Base-by-base conservation (phyloP, 1,139 yeast species). In the Geotrichum reessii region DNA sequence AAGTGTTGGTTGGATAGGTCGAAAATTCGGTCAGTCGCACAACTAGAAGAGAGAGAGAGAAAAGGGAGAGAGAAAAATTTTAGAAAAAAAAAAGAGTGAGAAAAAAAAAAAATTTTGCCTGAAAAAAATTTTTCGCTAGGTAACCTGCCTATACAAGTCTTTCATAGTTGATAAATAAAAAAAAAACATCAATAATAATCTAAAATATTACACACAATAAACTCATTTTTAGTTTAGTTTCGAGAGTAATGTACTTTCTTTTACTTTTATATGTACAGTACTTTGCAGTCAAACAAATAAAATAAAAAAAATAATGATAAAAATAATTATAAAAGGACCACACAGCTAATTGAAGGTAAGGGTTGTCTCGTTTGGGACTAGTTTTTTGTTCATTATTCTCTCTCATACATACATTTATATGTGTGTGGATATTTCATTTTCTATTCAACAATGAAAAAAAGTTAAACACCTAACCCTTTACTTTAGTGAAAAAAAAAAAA, bases 21-120 rank as follows among this genome's bases (percentile, higher is more conserved):
- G 44, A 37, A 37, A 37, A 25, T 31, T 47, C 46, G 40, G 40
- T 31, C 52, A 37, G 51, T 47, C 40, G 37, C 24, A 44, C 55
- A 22, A 50, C 50, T 52, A 52, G 28, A 48, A 44, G 14, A 52
- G 22, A 24, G 37, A 22, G 25, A 52, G 55, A 42, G 49, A 47
- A 52, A 47, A 28, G 47, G 28, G 33, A 22, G 9, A 12, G 50
- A 37, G 44, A 37, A 37, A 37, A 37, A 14, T n/a, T 37, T 37
- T 37, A 8, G 17, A 14, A 37, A 37, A 37, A 37, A 37, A 37
- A 44, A 52, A 33, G 48, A 44, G 40, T 22, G 28, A 40, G 47
- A 42, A 51, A 51, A 42, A 44, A 27, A 52, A 52, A 52, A 52
- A 52, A 42, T n/a, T 42, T 42, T 24, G 42, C 47, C 19, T 17